phyloP scores from a whole-genome alignment of 176 grass and related monocot species.

The Juncus effusus region DNA sequence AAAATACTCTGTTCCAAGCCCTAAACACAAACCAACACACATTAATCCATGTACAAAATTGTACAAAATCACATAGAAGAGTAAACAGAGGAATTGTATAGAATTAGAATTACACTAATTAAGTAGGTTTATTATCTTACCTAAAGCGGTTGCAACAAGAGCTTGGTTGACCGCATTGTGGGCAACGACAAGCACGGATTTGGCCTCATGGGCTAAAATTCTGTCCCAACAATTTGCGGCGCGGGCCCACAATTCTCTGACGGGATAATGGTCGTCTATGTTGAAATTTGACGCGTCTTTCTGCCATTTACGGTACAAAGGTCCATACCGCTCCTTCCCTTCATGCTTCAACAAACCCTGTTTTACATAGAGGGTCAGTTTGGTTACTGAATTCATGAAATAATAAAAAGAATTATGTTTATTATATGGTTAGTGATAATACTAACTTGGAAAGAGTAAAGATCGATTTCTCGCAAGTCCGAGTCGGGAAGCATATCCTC shows the following conservation, averaged over 20 bases:
- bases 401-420: too few species aligned
- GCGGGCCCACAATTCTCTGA: conserved; percentile 66
- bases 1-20: conserved; percentile 67
- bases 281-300: conserved; percentile 63
- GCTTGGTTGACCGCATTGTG: conserved; percentile 94
- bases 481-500: conserved; percentile 63
- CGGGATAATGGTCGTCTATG: conserved; percentile 84
- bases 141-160: conserved; percentile 72
- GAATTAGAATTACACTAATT: too few species aligned
- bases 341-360: conserved; percentile 81
- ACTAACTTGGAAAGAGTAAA: conserved; percentile 84
- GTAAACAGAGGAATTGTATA: conserved; percentile 3
- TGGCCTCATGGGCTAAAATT: conserved; percentile 68
- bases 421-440: not conserved
- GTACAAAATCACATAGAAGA: not conserved
- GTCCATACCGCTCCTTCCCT: conserved; percentile 71
- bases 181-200: conserved; percentile 83
- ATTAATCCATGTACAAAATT: too few species aligned
- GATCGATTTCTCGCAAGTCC: conserved; percentile 87
- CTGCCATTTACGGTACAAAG: conserved; percentile 58
- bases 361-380: too few species aligned
- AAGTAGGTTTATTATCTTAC: conserved; percentile 28
- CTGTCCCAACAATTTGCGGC: conserved; percentile 71
- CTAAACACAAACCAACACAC: conserved; percentile 33
- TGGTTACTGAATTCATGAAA: too few species aligned